Percentiles rank a stretch among this genome's conserved stretches.
These are phyloP conservation scores for Aureobasidium sp. DNA, from an alignment of 2,329 filamentous ascomycete species.

Conservation along the genomic window DNA sequence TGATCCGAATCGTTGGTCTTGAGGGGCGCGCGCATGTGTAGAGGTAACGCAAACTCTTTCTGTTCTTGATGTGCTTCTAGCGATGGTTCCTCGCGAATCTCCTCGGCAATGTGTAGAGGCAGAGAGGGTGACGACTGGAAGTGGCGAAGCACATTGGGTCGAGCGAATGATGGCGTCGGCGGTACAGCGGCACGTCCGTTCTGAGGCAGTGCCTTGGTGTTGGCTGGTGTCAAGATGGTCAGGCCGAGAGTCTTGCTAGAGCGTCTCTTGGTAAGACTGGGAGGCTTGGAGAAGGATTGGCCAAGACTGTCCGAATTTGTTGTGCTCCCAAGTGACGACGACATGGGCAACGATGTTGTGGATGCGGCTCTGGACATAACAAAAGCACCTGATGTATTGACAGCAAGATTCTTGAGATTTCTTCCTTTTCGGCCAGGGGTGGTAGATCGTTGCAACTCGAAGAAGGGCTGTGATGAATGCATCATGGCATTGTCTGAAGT, in stretches of 20 bases:
- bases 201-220: constrained; percentile 49
- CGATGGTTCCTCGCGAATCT: not conserved
- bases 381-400: constrained; percentile 52
- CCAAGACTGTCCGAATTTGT: constrained; percentile 57
- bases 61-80: not conserved
- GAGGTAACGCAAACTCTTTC: not conserved
- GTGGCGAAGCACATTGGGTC: constrained; percentile 45
- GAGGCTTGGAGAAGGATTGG: constrained; percentile 72
- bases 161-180: constrained; percentile 46
- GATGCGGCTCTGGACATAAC: constrained; percentile 38
- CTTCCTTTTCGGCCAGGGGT: constrained; percentile 59
- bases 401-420: constrained; percentile 76
- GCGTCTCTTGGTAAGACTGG: constrained; percentile 59
- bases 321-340: constrained; percentile 35
- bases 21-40: not conserved
- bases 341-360: constrained; percentile 46
- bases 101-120: constrained; percentile 28
- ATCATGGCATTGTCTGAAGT: constrained; percentile 34
- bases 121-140: constrained; percentile 55
- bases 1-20: constrained; percentile 26
- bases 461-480: constrained; percentile 50
- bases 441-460: constrained; percentile 39
- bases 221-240: constrained; percentile 56
- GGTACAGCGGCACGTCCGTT: constrained; percentile 49
- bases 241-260: constrained; percentile 65